These are phyloP conservation scores for Stramenopiles sp. DNA, from an alignment of 352 stramenopile species.

Conservation along the genomic window DNA sequence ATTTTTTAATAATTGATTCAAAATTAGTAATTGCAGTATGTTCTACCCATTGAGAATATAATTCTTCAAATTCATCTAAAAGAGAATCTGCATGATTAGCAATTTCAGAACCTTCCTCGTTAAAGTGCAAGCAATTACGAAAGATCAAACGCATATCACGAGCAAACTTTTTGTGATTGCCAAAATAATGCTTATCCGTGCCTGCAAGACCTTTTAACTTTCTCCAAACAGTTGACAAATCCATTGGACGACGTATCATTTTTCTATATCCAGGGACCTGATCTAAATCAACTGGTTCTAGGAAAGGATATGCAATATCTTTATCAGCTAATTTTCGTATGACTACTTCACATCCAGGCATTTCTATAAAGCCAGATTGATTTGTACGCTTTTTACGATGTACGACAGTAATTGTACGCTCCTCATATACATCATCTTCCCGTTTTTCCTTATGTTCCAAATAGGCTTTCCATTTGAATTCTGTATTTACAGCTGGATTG, in stretches of 20 bases:
- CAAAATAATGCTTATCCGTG: background rate
- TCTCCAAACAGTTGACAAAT: background rate
- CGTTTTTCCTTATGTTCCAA: background rate
- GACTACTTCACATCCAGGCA: constrained; percentile 3
- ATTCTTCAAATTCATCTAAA: constrained; percentile 51
- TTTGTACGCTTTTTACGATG: background rate
- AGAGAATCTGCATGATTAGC: constrained; percentile 42
- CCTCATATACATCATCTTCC: background rate
- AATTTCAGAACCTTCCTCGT: constrained; percentile 50
- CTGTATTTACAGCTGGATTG: background rate
- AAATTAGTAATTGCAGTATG: background rate
- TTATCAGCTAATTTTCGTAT: background rate
- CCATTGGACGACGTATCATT: background rate
- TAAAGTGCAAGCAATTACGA: constrained; percentile 58
- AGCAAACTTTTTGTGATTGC: constrained; percentile 27
- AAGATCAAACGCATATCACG: constrained; percentile 58
- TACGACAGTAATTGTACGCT: background rate
- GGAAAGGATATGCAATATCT: background rate
- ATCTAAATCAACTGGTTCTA: background rate
- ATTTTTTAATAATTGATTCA: background rate
- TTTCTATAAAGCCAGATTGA: background rate
- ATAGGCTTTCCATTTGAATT: constrained; percentile 7
- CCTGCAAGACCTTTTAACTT: background rate
- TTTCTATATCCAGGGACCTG: background rate
- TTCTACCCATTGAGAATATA: constrained; percentile 46